Conservation (phyloP, 2,329 filamentous ascomycete genomes). For the Cylindrodendrum hubeiense region DNA sequence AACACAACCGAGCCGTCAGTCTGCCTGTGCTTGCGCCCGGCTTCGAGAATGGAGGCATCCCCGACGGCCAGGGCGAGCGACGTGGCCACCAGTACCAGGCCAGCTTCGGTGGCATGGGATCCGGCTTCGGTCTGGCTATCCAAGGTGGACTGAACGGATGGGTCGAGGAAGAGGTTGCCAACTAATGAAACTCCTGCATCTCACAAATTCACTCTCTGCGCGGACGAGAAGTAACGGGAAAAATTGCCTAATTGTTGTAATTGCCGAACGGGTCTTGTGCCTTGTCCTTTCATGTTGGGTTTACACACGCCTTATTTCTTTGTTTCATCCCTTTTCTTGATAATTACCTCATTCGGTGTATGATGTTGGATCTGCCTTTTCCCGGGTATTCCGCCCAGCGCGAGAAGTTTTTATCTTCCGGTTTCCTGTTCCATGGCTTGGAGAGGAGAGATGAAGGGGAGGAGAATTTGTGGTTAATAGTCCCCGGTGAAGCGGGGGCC, state of each 20-base stretch:
- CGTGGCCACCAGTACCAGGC: slow-evolving; percentile 76
- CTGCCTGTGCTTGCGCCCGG: slow-evolving; percentile 79
- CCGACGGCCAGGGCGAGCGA: slow-evolving; percentile 65
- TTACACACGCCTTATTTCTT: slow-evolving; percentile 44
- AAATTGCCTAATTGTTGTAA: slow-evolving; percentile 58
- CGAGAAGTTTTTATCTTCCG: slow-evolving; percentile 17
- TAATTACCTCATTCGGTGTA: slow-evolving; percentile 50
- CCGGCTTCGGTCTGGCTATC: slow-evolving; percentile 72
- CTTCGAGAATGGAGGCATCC: slow-evolving; percentile 70
- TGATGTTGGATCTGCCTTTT: slow-evolving; percentile 43
- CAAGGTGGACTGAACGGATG: slow-evolving; percentile 75
- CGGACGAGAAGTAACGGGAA: slow-evolving; percentile 45
- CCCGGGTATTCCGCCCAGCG: slow-evolving; percentile 31
- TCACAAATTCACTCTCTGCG: slow-evolving; percentile 39
- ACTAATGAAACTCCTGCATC: slow-evolving; percentile 55
- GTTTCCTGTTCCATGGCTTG: neutral
- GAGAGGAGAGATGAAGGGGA: slow-evolving; percentile 22
- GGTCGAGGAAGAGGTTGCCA: slow-evolving; percentile 75
- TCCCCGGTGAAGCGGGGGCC: slow-evolving; percentile 31
- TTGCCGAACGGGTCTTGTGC: slow-evolving; percentile 47
- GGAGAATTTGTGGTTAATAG: slow-evolving; percentile 38
- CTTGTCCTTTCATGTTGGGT: slow-evolving; percentile 41
- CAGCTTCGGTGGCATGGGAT: slow-evolving; percentile 71
- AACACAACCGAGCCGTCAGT: slow-evolving; percentile 87
- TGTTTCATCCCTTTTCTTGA: slow-evolving; percentile 46